phyloP scores from a whole-genome alignment of 768 basidiomycete species.

The Lentinula lateritia region DNA sequence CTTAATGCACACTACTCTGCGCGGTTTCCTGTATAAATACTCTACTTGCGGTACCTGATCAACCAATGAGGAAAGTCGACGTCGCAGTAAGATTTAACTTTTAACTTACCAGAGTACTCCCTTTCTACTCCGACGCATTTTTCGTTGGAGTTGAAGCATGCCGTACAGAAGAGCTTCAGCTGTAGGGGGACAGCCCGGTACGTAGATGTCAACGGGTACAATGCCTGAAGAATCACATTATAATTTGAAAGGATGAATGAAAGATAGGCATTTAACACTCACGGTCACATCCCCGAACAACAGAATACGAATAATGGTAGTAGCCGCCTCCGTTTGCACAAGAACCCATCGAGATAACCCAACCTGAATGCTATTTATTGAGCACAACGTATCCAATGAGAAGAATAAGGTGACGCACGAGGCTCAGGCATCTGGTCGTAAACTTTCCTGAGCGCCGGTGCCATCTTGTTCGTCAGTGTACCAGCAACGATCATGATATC shows the following conservation, averaged over 20 bases:
- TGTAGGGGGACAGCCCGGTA: slow-evolving; percentile 90
- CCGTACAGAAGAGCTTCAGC: slow-evolving; percentile 98
- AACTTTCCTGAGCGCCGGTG: slow-evolving; percentile 92
- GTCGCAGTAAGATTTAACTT: not conserved
- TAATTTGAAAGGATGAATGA: slow-evolving; percentile 5
- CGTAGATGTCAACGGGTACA: slow-evolving; percentile 97
- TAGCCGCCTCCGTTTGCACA: slow-evolving; percentile 98
- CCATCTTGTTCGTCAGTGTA: slow-evolving; percentile 99
- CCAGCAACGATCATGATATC: slow-evolving; percentile 99
- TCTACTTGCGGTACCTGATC: slow-evolving; percentile 54
- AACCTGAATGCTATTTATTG: slow-evolving; percentile 42
- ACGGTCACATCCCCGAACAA: slow-evolving; percentile 98
- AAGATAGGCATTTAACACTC: slow-evolving; percentile 21
- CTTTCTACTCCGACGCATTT: slow-evolving; percentile 88
- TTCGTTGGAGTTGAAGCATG: slow-evolving; percentile 94
- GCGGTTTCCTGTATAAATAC: not conserved
- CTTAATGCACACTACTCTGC: not conserved
- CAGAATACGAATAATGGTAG: slow-evolving; percentile 98
- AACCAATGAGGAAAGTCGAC: not conserved
- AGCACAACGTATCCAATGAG: not conserved
- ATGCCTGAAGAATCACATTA: slow-evolving; percentile 51
- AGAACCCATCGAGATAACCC: slow-evolving; percentile 99
- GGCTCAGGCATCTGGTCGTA: slow-evolving; percentile 99
- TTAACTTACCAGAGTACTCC: slow-evolving; percentile 73
- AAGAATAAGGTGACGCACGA: slow-evolving; percentile 38